Conservation (phyloP, 257 asterid species). For the Galeopsis tetrahit region DNA sequence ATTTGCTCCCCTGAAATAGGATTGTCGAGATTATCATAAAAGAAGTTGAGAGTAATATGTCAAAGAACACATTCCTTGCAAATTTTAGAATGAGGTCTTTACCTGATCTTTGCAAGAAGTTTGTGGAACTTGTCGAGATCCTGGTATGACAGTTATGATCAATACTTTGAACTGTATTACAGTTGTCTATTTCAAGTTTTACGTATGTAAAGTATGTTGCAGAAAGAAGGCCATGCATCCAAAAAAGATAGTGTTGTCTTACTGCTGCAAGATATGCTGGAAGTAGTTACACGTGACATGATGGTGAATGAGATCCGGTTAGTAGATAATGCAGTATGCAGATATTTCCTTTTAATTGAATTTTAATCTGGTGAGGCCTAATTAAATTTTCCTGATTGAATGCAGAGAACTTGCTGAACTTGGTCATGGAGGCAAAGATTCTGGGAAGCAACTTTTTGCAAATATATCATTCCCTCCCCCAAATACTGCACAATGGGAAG, state of each 20-base stretch:
- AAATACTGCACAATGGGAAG: slow-evolving; percentile 84
- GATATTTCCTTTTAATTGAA: neutral
- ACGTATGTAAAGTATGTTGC: slow-evolving; percentile 35
- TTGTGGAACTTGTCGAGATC: slow-evolving; percentile 73
- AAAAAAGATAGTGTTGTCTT: slow-evolving; percentile 67
- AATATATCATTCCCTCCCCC: slow-evolving; percentile 68
- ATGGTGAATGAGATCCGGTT: slow-evolving; percentile 80
- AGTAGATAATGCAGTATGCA: slow-evolving; percentile 38
- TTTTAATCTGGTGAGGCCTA: slow-evolving; percentile 26
- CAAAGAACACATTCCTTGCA: slow-evolving; percentile 64
- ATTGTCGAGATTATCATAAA: slow-evolving; percentile 63
- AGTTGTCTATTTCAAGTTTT: slow-evolving; percentile 20
- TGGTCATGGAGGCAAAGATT: slow-evolving; percentile 72
- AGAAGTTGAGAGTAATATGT: slow-evolving; percentile 68
- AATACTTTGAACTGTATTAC: slow-evolving; percentile 19
- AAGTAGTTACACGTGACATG: slow-evolving; percentile 79
- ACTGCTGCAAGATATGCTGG: slow-evolving; percentile 82
- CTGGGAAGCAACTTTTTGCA: slow-evolving; percentile 78
- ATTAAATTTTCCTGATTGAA: slow-evolving; percentile 22
- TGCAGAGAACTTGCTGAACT: slow-evolving; percentile 74
- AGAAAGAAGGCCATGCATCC: slow-evolving; percentile 73
- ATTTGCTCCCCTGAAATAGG: slow-evolving; percentile 44
- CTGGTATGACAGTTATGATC: slow-evolving; percentile 54
- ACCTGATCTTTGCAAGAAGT: slow-evolving; percentile 67
- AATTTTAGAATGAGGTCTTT: slow-evolving; percentile 70